Percentiles rank a stretch among this genome's conserved stretches.
Conservation (phyloP, 441 rosid genomes). For the Erodium moschatum region DNA sequence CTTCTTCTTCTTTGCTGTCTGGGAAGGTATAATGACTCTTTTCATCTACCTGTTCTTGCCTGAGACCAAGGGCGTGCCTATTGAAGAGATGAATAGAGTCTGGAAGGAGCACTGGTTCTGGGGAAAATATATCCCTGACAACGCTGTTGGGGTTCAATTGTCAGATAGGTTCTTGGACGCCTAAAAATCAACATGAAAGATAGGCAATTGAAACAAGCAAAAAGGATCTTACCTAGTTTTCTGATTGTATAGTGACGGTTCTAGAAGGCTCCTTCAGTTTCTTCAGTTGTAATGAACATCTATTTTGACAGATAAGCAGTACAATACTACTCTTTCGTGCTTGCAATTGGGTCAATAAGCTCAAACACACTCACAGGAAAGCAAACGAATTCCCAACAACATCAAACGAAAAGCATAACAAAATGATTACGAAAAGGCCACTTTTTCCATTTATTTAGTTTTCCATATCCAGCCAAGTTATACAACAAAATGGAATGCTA, state of each 20-base stretch:
- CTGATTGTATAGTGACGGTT: neutral
- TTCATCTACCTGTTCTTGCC: conserved; percentile 59
- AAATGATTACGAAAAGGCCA: neutral
- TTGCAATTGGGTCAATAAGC: neutral
- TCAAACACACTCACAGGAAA: neutral
- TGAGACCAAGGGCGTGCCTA: conserved; percentile 76
- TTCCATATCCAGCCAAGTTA: neutral
- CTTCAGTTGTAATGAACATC: neutral
- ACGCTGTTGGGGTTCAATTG: neutral
- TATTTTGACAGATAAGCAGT: neutral
- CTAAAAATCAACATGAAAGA: too few relatives aligned
- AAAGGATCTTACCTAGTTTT: neutral
- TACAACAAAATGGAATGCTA: conserved; percentile 2
- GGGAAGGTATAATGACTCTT: conserved; percentile 53
- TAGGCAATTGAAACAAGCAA: neutral
- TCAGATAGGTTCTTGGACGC: neutral
- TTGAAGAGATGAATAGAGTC: conserved; percentile 64
- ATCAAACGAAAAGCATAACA: neutral
- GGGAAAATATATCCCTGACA: conserved; percentile 18
- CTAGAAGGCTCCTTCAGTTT: neutral
- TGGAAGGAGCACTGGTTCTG: conserved; percentile 80
- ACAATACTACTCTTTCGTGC: neutral
- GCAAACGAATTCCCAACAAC: neutral
- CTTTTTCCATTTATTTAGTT: neutral
- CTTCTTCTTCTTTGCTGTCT: conserved; percentile 70